Base-by-base conservation (phyloP, 805 yeast genomes). In the Cyberlindnera xylosilytica region DNA sequence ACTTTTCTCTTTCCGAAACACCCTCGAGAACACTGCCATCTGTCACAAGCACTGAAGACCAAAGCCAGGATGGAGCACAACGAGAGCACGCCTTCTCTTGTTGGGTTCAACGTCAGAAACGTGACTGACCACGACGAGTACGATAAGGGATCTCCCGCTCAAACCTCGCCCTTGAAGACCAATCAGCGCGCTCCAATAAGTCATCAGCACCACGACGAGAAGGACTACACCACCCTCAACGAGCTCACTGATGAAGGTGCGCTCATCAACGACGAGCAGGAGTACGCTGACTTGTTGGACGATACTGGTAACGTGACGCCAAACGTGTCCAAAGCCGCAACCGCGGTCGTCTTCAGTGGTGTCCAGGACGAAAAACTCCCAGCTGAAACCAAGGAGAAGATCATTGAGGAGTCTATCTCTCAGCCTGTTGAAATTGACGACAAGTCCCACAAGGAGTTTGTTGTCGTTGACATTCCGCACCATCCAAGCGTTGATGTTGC, bases 211-310 rank as follows among this genome's bases (percentile, higher is more conserved):
- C 36, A 39, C 8, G 48, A 39, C 9, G 43, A 34, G 17, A 42
- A 44, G 22, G 47, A 51, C 34, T 58, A 58, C 44, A 52, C 57
- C 31, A 42, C 66, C 2, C 58, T 69, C 19, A 65, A 56, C 19
- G 68, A 70, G 16, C 53, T 68, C 23, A 59, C 52, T 16, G 64
- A 58, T 8, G 75, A 78, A 34, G 76, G 81, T 30, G 82, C 82
- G 4, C 61, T 80, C 6, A 58, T 78, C 52, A 49, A 74, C 47
- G 82, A 75, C 38, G 83, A 78, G 41, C 81, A 72, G 50, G 74
- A 70, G 47, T 71, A 79, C 51, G 80, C 72, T 20, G 61, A 65
- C 17, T 66, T 76, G 36, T 60, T 80, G 53, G 83, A 79, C 51
- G 66, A 68, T 11, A 66, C 68, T 36, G 87, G 85, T 1, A 68